Percentiles rank a stretch among this genome's conserved stretches.
phyloP scores from a whole-genome alignment of 352 stramenopile genomes.

The Hyaloperonospora brassicae region DNA sequence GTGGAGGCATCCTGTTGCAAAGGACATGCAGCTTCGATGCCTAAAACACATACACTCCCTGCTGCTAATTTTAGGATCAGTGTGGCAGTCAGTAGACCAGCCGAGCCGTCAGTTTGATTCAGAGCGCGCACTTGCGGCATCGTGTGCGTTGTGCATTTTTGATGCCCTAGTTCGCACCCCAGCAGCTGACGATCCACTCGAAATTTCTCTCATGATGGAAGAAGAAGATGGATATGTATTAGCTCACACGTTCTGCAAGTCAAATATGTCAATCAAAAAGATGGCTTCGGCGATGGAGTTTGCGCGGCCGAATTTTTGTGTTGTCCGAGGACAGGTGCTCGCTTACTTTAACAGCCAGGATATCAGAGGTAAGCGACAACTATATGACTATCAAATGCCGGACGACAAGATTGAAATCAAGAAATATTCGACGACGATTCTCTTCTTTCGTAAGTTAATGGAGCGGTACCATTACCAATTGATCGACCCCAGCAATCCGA shows the following conservation, averaged over 20 bases:
- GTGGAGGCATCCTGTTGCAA: conserved; percentile 60
- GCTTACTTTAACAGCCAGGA: conserved; percentile 76
- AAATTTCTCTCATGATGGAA: conserved; percentile 77
- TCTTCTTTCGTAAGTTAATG: conserved; percentile 83
- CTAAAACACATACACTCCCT: conserved; percentile 68
- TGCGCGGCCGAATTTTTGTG: conserved; percentile 60
- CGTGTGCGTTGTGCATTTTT: conserved; percentile 76
- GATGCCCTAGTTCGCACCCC: conserved; percentile 75
- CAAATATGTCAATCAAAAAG: conserved; percentile 72
- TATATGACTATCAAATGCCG: conserved; percentile 86
- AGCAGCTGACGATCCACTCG: conserved; percentile 61
- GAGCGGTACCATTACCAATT: conserved; percentile 80
- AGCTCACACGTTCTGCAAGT: conserved; percentile 78
- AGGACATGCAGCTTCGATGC: conserved; percentile 77
- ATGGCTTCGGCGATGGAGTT: conserved; percentile 81
- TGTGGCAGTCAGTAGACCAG: conserved; percentile 86
- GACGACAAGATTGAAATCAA: conserved; percentile 86
- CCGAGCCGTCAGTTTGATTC: conserved; percentile 83
- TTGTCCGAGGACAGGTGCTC: conserved; percentile 63
- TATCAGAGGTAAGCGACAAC: conserved; percentile 39
- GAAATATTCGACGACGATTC: conserved; percentile 82
- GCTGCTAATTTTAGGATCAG: conserved; percentile 70
- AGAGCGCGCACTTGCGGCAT: conserved; percentile 63
- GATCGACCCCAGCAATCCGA: conserved; percentile 69
- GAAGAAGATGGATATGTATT: conserved; percentile 76